These are phyloP conservation scores for Rubroshorea leprosula DNA, from an alignment of 345 rosid species.

Conservation along the genomic window DNA sequence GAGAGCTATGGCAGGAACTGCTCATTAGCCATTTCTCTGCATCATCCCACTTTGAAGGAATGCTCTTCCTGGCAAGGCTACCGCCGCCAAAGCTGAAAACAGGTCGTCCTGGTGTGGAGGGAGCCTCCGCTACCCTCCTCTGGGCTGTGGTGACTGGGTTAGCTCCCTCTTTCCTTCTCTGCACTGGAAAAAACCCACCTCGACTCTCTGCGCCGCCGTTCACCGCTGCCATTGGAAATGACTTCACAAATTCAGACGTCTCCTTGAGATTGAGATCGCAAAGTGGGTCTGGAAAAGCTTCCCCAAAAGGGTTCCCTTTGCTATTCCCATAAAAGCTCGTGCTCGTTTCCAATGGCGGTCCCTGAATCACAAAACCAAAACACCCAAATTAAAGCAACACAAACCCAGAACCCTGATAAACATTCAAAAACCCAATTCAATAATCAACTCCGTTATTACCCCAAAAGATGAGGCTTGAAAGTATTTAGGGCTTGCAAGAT, in stretches of 20 bases:
- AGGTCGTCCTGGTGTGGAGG: conserved; percentile 79
- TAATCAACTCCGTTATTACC: conserved; percentile 27
- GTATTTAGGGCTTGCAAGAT: conserved; percentile 39
- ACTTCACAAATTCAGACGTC: conserved; percentile 63
- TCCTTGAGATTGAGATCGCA: conserved; percentile 72
- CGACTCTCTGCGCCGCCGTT: conserved; percentile 29
- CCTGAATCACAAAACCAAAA: conserved; percentile 26
- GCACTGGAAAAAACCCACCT: conserved; percentile 38
- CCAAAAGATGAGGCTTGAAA: conserved; percentile 29
- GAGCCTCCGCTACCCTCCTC: conserved; percentile 50
- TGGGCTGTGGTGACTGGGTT: conserved; percentile 31
- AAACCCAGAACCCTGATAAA: not conserved
- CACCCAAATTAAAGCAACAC: not conserved
- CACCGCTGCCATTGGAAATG: conserved; percentile 41
- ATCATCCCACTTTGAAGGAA: conserved; percentile 96
- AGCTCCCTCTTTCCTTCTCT: conserved; percentile 52
- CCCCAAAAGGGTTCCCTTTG: conserved; percentile 52
- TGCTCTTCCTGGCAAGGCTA: conserved; percentile 49
- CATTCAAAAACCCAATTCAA: not conserved
- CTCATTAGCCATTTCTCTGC: conserved; percentile 87
- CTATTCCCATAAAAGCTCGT: conserved; percentile 29
- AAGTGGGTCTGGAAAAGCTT: conserved; percentile 47
- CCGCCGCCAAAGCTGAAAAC: conserved; percentile 58
- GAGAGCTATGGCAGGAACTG: conserved; percentile 56
- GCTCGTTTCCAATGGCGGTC: conserved; percentile 27